Conservation (phyloP, 352 stramenopile genomes). For the Globisporangium cederbergense region DNA sequence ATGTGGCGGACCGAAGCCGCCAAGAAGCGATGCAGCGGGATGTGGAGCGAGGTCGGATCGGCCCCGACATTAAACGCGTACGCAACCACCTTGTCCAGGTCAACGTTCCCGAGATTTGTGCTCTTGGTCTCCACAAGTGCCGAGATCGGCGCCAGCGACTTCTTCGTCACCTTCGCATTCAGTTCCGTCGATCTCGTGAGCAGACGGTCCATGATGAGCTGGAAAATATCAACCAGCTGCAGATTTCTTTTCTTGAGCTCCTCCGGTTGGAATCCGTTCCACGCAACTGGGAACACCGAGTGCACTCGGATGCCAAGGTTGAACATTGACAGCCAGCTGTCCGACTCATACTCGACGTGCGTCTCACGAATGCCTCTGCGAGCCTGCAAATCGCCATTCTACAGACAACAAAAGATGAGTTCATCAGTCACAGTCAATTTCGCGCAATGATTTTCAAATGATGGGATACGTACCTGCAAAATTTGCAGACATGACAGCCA, state of each 20-base stretch:
- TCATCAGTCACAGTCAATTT: not conserved
- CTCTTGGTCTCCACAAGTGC: constrained; percentile 25
- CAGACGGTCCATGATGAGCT: constrained; percentile 35
- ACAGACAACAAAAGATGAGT: constrained; percentile 3
- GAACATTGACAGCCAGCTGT: constrained; percentile 88
- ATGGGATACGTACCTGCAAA: constrained; percentile 42
- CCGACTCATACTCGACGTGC: constrained; percentile 87
- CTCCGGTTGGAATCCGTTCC: constrained; percentile 56
- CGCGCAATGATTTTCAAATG: not conserved
- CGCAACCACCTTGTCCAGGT: constrained; percentile 22
- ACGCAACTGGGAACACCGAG: constrained; percentile 77
- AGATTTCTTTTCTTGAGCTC: constrained; percentile 29
- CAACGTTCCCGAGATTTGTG: not conserved
- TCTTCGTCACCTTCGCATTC: constrained; percentile 53
- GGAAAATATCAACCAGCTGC: constrained; percentile 45
- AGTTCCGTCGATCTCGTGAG: constrained; percentile 41
- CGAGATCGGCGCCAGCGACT: constrained; percentile 37
- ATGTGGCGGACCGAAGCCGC: constrained; percentile 66
- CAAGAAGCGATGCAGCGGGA: constrained; percentile 82
- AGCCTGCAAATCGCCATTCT: constrained; percentile 75
- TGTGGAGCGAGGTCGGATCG: constrained; percentile 68
- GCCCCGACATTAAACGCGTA: constrained; percentile 70
- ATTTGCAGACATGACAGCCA: constrained; percentile 72
- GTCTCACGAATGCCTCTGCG: constrained; percentile 66
- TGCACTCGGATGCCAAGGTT: constrained; percentile 86